Percentiles rank a stretch among this genome's conserved stretches.
These are phyloP conservation scores for Boletus reticuloceps DNA, from an alignment of 768 basidiomycete genomes.

Conservation along the genomic window DNA sequence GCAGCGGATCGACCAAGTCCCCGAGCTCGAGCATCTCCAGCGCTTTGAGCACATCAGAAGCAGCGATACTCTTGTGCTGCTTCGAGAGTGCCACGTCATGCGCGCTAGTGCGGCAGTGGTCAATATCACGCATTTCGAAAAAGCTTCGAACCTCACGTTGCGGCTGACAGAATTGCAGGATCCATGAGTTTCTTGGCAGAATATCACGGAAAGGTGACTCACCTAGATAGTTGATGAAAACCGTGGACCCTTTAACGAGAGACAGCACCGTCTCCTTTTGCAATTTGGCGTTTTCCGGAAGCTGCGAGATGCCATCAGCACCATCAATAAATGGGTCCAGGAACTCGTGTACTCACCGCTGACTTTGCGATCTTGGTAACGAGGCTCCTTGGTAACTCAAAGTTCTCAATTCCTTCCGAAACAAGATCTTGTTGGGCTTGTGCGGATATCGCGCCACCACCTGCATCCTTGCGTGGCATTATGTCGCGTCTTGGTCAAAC, in stretches of 20 bases:
- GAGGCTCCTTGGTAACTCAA: constrained; percentile 79
- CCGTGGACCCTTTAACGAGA: constrained; percentile 84
- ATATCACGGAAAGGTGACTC: constrained; percentile 20
- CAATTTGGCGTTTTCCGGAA: constrained; percentile 82
- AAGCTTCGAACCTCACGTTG: constrained; percentile 36
- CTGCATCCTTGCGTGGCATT: constrained; percentile 73
- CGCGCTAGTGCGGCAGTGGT: constrained; percentile 47
- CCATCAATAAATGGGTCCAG: not conserved
- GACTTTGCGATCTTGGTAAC: constrained; percentile 86
- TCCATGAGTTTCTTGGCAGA: not conserved
- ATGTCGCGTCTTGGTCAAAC: not conserved
- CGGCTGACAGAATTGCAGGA: constrained; percentile 31
- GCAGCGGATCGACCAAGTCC: constrained; percentile 62
- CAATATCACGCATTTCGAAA: not conserved
- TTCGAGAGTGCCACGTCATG: constrained; percentile 85
- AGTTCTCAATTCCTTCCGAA: constrained; percentile 85
- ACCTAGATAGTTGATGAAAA: constrained; percentile 95
- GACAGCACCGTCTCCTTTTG: constrained; percentile 89
- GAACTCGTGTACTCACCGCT: constrained; percentile 50
- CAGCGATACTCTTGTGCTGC: constrained; percentile 85
- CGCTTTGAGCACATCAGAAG: constrained; percentile 86
- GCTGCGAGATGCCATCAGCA: constrained; percentile 39
- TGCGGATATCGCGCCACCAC: constrained; percentile 56
- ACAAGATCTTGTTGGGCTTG: constrained; percentile 78
- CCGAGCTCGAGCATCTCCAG: constrained; percentile 76